Evolutionary conservation across 495 filamentous ascomycete species (phyloP).

Genomic region (Podospora conica): DNA sequence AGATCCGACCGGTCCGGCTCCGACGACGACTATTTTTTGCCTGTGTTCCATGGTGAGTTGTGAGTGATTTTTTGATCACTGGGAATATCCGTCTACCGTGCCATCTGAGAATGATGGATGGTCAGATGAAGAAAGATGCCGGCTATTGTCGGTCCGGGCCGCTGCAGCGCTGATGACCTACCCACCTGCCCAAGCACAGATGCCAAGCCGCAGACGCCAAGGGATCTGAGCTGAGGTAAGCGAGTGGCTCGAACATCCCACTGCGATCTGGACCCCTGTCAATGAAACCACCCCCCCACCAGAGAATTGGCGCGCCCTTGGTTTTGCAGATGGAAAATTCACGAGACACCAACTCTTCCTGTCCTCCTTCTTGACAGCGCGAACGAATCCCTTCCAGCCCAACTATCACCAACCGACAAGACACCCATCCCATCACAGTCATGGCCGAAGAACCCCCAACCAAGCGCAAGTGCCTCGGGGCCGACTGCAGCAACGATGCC

Average conservation of each 20-base stretch:
- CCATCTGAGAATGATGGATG: neutral
- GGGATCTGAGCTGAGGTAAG: neutral
- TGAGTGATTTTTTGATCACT: neutral
- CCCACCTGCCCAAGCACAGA: neutral
- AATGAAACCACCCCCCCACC: neutral
- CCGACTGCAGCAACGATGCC: constrained; percentile 77
- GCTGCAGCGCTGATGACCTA: neutral
- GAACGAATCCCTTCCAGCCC: too few species aligned
- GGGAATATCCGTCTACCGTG: neutral
- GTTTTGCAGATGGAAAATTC: neutral
- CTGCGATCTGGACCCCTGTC: neutral
- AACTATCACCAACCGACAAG: neutral
- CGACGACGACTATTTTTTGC: constrained; percentile 77
- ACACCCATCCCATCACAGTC: constrained; percentile 4
- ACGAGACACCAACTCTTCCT: neutral
- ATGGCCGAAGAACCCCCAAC: constrained; percentile 44
- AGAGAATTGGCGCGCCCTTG: neutral
- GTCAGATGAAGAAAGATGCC: neutral
- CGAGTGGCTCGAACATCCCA: neutral
- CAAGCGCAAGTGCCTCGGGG: constrained; percentile 69
- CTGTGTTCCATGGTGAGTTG: constrained; percentile 14
- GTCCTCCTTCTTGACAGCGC: neutral
- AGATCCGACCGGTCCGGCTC: constrained; percentile 88
- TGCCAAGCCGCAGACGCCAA: neutral
- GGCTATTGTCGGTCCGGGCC: constrained; percentile 3